Evolutionary conservation across 305 asterid genomes (phyloP).

Genomic region (Fraxinus albicans): DNA sequence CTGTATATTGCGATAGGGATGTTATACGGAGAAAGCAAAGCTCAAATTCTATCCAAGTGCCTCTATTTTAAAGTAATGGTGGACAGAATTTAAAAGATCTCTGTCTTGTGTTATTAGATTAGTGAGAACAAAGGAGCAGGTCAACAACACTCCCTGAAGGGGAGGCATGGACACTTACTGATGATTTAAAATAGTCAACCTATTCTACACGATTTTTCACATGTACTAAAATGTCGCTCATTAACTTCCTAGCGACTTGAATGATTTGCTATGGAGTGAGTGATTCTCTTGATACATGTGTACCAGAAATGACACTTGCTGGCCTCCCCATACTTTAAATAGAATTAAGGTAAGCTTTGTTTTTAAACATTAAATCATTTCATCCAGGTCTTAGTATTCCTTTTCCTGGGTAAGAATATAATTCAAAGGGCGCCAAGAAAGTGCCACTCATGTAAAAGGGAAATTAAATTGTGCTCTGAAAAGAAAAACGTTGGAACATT

Average conservation of each 20-base stretch:
- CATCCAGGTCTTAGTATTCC: background rate
- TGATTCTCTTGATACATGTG: background rate
- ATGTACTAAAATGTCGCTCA: background rate
- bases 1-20: constrained; percentile 36
- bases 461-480: background rate
- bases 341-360: background rate
- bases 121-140: background rate
- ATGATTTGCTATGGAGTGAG: background rate
- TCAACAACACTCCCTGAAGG: background rate
- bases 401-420: background rate
- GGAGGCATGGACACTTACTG: background rate
- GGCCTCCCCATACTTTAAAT: background rate
- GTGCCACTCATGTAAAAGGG: background rate
- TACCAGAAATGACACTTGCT: background rate
- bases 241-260: background rate
- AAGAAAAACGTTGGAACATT: background rate
- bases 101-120: background rate
- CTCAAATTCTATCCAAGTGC: background rate
- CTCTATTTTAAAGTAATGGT: background rate
- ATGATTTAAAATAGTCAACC: background rate
- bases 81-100: background rate
- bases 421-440: background rate
- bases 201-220: background rate
- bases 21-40: background rate
- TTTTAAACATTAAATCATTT: background rate